Conservation (phyloP, 768 basidiomycete genomes). For the Saitozyma sp. region DNA sequence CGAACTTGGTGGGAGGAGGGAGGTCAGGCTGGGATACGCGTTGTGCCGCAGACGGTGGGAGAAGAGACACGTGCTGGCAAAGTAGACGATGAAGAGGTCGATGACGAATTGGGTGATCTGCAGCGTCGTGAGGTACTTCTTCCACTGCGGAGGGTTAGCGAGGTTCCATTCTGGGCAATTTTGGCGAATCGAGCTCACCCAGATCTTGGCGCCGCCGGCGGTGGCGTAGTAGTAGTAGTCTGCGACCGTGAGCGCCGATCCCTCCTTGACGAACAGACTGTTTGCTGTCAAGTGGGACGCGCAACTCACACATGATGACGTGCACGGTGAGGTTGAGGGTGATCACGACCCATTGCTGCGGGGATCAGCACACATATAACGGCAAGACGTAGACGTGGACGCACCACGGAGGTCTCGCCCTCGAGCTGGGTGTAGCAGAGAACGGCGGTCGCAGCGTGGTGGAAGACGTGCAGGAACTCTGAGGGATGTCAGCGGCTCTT, state of each 20-base stretch:
- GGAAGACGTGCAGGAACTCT: conserved; percentile 99
- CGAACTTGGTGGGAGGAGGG: no score
- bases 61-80: conserved; percentile 72
- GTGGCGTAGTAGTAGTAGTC: conserved; percentile 99
- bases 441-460: conserved; percentile 95
- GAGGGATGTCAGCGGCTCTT: conserved; percentile 2
- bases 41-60: conserved; percentile 28
- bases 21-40: conserved; percentile 15
- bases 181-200: conserved; percentile 60
- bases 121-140: conserved; percentile 94
- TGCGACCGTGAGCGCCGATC: conserved; percentile 45
- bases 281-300: not conserved
- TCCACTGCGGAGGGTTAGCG: conserved; percentile 72
- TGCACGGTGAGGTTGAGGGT: conserved; percentile 86
- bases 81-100: conserved; percentile 87
- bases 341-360: conserved; percentile 96
- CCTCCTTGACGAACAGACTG: no score
- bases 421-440: conserved; percentile 93
- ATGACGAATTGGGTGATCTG: conserved; percentile 96
- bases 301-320: conserved; percentile 91
- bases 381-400: conserved; percentile 47
- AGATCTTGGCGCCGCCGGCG: conserved; percentile 92
- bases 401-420: conserved; percentile 87
- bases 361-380: conserved; percentile 2
- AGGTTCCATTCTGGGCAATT: not conserved